Base-by-base conservation (phyloP, 805 yeast species). In the Lipomyces spencermartinsiae region DNA sequence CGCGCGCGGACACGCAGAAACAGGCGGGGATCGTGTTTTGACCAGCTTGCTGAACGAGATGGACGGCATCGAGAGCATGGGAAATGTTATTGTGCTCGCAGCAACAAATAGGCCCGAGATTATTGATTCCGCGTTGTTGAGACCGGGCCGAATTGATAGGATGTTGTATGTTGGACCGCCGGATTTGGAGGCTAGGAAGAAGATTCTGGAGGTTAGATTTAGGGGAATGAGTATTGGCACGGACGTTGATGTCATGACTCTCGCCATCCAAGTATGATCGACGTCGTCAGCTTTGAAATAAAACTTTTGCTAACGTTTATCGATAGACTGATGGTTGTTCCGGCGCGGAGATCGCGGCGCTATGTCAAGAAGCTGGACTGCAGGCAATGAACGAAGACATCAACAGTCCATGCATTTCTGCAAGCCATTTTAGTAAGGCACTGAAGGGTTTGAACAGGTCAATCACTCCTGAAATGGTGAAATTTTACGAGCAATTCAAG, bases 31-130 rank as follows among this genome's bases (percentile, higher is more conserved):
- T 70, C 90, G 96, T 74, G 98, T 95, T 0, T 81, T 95, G 67
- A 94, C 98, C 1, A 90, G 98, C 0, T 80, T 95, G 73, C 83
- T 95, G 74, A 95, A 94, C 75, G 99, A 95, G 78, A 91, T 95
- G 74, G 99, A 95, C 77, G 99, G 99, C 76, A 94, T 95, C 19
- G 99, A 95, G 78, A 97, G 93, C 69, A 80, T 95, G 73, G 91
- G 90, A 62, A 98, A 97, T 2, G 99, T 95, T 4, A 91, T 93
- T 1, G 89, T 95, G 10, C 89, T 95, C 35, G 99, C 97, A 1
- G 99, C 99, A 9, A 95, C 99, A 0, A 95, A 95, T 77, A 83
- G 97, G 74, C 99, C 99, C 0, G 93, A 92, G 59, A 90, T 90
- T 33, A 92, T 95, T 57, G 99, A 95, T 76, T 85, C 97, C 0